Evolutionary conservation across 257 asterid genomes (phyloP).

Genomic region (Cordia subcordata): DNA sequence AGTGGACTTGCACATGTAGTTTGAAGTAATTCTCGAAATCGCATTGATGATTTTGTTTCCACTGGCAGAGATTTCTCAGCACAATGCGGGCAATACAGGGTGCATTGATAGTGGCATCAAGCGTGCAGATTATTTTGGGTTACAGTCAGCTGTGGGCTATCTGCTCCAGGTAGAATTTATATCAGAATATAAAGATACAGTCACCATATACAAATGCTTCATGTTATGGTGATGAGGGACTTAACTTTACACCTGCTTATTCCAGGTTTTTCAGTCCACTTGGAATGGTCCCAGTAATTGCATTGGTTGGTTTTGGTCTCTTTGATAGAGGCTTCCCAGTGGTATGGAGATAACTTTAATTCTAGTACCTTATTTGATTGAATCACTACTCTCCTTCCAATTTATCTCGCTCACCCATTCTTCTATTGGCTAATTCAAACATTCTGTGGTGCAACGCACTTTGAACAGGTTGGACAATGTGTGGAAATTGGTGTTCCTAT

Average conservation of each 20-base stretch:
- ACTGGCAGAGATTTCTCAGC: conserved; percentile 61
- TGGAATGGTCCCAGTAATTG: conserved; percentile 93
- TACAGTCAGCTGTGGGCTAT: conserved; percentile 98
- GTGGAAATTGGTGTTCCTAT: conserved; percentile 93
- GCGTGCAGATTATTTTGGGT: conserved; percentile 92
- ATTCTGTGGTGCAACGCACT: conserved; percentile 7
- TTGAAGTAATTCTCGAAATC: not conserved
- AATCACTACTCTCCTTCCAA: not conserved
- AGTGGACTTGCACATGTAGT: not conserved
- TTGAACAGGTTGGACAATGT: conserved; percentile 75
- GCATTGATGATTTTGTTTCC: conserved; percentile 10
- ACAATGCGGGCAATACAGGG: conserved; percentile 96
- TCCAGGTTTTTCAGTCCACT: conserved; percentile 97
- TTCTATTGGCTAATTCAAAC: conserved; percentile 12
- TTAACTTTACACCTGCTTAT: not conserved
- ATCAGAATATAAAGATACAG: not conserved
- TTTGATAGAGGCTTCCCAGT: conserved; percentile 90
- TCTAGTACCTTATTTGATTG: not conserved
- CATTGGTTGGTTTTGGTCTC: conserved; percentile 88
- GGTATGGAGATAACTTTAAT: conserved; percentile 34
- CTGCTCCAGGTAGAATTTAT: conserved; percentile 65
- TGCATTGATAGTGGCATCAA: conserved; percentile 88
- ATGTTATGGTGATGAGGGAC: not conserved
- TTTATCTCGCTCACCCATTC: not conserved
- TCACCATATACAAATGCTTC: no score